Base-by-base conservation (phyloP, 148 eudicot species). In the Pouteria glomerata region DNA sequence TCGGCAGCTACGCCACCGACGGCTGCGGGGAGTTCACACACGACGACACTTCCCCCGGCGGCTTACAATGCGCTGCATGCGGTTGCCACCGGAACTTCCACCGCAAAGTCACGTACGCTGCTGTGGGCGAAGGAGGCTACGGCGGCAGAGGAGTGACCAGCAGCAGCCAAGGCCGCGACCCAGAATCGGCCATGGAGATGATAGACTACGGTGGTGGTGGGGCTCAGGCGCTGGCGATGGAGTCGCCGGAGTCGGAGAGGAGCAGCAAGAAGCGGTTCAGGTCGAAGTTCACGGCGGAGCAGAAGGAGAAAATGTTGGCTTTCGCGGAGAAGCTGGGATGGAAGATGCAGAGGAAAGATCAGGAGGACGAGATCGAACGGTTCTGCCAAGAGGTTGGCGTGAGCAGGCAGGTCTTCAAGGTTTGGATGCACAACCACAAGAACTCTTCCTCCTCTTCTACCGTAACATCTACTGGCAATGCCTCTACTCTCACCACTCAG, bases 361-460 rank as follows among this genome's bases (percentile, higher is more conserved):
- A 74, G n/a, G 78, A 60, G 2, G 74, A 66, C 19, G 80, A 79
- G 60, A 75, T 80, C 3, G 84, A 79, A 63, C 47, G 81, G 68
- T 82, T 85, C 44, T 85, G 88, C 51, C 66, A 52, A 41, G 68
- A 73, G 39, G 52, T 82, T 35, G 88, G 88, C 26, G 79, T 85
- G 18, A 76, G 69, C 30, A 77, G 79, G 69, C 77, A 79, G 55
- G 83, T 85, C 18, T 81, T 85, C 69, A 85, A 85, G 47, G 88
- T 85, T 14, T 85, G 88, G 88, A 77, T 85, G 85, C 85, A 85
- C 34, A 85, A 85, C 63, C 78, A 85, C 52, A 85, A 85, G 80
- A 82, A 82, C 66, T 51, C 66, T 37, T 30, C 60, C 10, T 33
- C 59, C 52, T 63, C 76, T 52, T 61, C 71, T 68, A 51, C 76